phyloP scores from a whole-genome alignment of 140 eudicot species.

The Ambrosia hybrid region DNA sequence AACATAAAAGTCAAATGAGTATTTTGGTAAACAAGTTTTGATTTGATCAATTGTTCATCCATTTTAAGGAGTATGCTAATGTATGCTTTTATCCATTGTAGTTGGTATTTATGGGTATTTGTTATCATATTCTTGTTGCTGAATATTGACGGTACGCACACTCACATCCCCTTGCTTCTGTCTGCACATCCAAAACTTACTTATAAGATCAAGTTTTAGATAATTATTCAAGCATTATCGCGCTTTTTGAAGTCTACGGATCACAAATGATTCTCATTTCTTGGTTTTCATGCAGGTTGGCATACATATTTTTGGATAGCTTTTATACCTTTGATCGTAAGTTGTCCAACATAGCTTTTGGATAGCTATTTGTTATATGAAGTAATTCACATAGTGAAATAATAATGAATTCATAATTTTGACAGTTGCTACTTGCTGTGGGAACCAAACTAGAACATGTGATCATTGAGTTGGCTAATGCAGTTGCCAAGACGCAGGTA shows the following conservation, averaged over 20 bases:
- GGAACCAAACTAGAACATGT: slow-evolving; percentile 96
- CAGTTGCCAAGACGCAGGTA: slow-evolving; percentile 79
- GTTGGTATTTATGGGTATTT: slow-evolving; percentile 88
- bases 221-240: not conserved
- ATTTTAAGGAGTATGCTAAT: not conserved
- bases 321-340: slow-evolving; percentile 51
- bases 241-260: not conserved
- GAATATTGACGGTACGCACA: slow-evolving; percentile 60
- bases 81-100: slow-evolving; percentile 32
- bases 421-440: slow-evolving; percentile 79
- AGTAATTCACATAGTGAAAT: not conserved
- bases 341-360: not conserved
- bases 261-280: not conserved
- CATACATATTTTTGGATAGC: slow-evolving; percentile 96
- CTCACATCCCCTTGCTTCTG: not conserved
- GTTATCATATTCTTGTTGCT: slow-evolving; percentile 74
- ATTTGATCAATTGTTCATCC: not conserved
- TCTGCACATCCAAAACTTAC: not conserved
- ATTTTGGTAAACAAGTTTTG: not conserved
- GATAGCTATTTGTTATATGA: not conserved
- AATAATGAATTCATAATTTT: not conserved
- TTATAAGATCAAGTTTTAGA: not conserved
- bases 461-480: slow-evolving; percentile 72
- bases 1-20: not conserved
- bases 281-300: slow-evolving; percentile 63